Evolutionary conservation across 2,329 filamentous ascomycete species (phyloP), one percentile per base, ranked within the genome.

Genomic region (Eutypa lata): DNA sequence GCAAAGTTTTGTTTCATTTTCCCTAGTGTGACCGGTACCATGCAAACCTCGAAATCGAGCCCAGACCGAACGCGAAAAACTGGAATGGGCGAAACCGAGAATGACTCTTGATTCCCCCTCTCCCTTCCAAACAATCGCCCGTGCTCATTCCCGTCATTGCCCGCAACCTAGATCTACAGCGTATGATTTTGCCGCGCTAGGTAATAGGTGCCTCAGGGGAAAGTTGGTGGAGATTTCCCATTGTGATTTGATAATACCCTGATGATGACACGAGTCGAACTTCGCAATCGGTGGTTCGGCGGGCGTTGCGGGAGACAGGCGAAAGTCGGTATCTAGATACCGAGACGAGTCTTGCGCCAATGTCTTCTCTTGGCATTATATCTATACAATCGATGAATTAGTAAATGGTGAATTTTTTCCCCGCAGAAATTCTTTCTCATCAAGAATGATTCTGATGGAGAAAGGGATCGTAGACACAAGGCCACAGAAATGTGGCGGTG

Each of bases 321-420:
- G 71, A 74, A 71, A 76, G 81, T 31, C 26, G 74, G 77, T 76
- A 78, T 85, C 84, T 94, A 99, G 84, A 99, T 95, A 75, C 91
- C 91, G 81, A 99, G 91, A 76, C 91, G 89, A 76, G 94, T 97
- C 93, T 99, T 99, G 84, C 94, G 91, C 94, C 94, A 99, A 79
- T 99, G 94, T 82, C 94, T 90, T 80, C 94, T 85, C 90, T 99
- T 99, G 73, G 94, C 92, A 84, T 99, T 99, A 88, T 99, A 99
- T 83, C 94, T 99, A 75, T 68, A 47, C 16, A 7, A 13, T 14
- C 21, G 6, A 47, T 46, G 44, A 52, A 56, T 63, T 51, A 64
- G 59, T 50, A 28, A 35, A 35, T n/a, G n/a, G n/a, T n/a, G 31
- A 35, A 35, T 35, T 35, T 35, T 14, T 14, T n/a, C n/a, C n/a